Evolutionary conservation across 2,329 filamentous ascomycete species (phyloP).

Genomic region (Xylariales sp.): DNA sequence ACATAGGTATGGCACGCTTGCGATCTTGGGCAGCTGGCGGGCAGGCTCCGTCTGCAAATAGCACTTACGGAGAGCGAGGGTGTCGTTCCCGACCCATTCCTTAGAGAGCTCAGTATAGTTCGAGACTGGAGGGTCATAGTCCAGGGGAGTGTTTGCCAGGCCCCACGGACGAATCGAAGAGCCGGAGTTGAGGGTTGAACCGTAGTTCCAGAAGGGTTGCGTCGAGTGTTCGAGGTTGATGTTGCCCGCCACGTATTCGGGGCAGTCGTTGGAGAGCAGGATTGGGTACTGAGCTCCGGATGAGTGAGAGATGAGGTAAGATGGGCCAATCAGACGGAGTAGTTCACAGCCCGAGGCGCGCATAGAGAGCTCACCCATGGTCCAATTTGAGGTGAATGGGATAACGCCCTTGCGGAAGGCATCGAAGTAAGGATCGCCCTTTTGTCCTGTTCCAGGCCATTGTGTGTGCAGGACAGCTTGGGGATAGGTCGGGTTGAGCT

Average conservation of each 20-base stretch:
- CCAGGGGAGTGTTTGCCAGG: conserved; percentile 23
- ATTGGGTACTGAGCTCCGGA: conserved; percentile 15
- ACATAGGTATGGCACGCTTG: conserved; percentile 39
- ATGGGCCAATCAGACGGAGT: conserved; percentile 20
- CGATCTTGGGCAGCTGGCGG: conserved; percentile 39
- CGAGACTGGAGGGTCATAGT: conserved; percentile 23
- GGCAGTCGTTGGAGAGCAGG: conserved; percentile 21
- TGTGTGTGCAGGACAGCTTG: conserved; percentile 28
- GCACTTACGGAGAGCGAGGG: conserved; percentile 17
- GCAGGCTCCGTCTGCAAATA: conserved; percentile 24
- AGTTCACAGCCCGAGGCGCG: conserved; percentile 20
- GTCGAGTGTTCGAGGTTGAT: conserved; percentile 28
- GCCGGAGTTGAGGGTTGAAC: conserved; percentile 9
- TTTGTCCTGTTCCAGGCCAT: conserved; percentile 26
- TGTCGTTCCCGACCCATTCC: conserved; percentile 20
- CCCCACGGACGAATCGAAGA: conserved; percentile 21
- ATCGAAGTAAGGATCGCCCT: conserved; percentile 42
- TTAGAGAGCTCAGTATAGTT: conserved; percentile 20
- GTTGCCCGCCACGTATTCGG: conserved; percentile 22
- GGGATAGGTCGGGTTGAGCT: conserved; percentile 23
- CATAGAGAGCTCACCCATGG: conserved; percentile 17
- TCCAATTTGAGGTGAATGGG: conserved; percentile 24
- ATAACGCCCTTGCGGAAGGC: conserved; percentile 40
- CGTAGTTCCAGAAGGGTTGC: conserved; percentile 23
- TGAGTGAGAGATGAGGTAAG: conserved; percentile 26